phyloP scores from a whole-genome alignment of 805 yeast genomes.

The Metschnikowia lochheadii region DNA sequence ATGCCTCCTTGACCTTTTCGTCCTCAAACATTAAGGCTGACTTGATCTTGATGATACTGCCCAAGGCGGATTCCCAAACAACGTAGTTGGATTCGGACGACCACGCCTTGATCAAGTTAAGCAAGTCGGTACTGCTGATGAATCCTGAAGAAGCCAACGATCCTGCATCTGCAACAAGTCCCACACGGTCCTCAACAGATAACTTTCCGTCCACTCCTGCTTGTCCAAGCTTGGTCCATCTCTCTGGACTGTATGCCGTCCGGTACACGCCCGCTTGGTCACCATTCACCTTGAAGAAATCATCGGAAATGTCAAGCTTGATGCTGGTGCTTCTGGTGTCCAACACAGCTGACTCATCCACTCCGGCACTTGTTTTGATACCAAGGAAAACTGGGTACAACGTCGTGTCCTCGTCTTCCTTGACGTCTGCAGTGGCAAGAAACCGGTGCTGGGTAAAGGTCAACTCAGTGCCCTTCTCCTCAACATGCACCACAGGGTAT shows the following conservation, averaged over 20 bases:
- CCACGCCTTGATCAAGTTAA: constrained; percentile 59
- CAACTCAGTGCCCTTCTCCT: constrained; percentile 42
- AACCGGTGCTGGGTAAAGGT: constrained; percentile 68
- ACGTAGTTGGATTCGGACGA: constrained; percentile 55
- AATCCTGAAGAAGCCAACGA: constrained; percentile 69
- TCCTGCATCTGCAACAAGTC: constrained; percentile 75
- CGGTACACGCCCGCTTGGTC: constrained; percentile 74
- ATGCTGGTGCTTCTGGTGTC: constrained; percentile 40
- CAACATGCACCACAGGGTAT: constrained; percentile 67
- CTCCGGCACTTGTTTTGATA: constrained; percentile 54
- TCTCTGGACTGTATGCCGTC: constrained; percentile 63
- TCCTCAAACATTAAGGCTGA: constrained; percentile 55
- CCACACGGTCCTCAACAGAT: constrained; percentile 73
- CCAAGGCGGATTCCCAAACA: constrained; percentile 62
- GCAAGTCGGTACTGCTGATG: constrained; percentile 56
- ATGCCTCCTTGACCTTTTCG: constrained; percentile 41
- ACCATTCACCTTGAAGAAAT: constrained; percentile 67
- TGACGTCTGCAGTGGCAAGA: constrained; percentile 73
- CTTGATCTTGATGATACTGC: constrained; percentile 45
- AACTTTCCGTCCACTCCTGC: constrained; percentile 55
- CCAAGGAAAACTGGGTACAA: constrained; percentile 69
- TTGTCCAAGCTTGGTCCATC: constrained; percentile 65
- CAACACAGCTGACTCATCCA: constrained; percentile 57
- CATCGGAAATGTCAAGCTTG: constrained; percentile 35
- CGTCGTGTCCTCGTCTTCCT: constrained; percentile 65